Percentiles rank a stretch among this genome's conserved stretches.
These are phyloP conservation scores for Trametes villosa DNA, from an alignment of 768 basidiomycete genomes.

Conservation along the genomic window DNA sequence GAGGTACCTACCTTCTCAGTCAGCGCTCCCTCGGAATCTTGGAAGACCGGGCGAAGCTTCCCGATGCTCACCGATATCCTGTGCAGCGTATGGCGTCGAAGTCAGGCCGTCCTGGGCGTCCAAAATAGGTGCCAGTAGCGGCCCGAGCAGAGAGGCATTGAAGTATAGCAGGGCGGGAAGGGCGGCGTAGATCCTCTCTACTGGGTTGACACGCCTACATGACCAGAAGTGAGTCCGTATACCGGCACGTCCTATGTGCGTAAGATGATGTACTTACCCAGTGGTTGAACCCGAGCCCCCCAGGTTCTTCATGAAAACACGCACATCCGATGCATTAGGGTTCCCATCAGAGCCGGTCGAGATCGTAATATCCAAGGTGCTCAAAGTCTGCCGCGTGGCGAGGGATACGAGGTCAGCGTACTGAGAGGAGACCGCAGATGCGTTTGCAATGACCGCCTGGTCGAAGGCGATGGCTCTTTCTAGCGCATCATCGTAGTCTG, in stretches of 20 bases:
- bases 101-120: conserved; percentile 28
- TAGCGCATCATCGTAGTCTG: conserved; percentile 23
- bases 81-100: conserved; percentile 28
- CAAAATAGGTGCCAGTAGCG: conserved; percentile 33
- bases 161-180: conserved; percentile 36
- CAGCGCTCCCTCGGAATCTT: not conserved
- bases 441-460: conserved; percentile 25
- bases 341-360: conserved; percentile 13
- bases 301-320: conserved; percentile 23
- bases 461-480: conserved; percentile 28
- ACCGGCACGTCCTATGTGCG: not conserved
- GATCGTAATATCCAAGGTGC: conserved; percentile 33
- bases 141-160: conserved; percentile 34
- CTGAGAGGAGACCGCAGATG: conserved; percentile 24
- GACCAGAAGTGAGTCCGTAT: not conserved
- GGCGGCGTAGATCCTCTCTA: conserved; percentile 37
- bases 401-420: conserved; percentile 33
- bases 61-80: conserved; percentile 32
- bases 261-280: not conserved
- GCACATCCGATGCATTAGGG: conserved; percentile 30
- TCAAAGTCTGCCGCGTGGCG: conserved; percentile 31
- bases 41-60: too few relatives aligned
- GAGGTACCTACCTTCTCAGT: not conserved
- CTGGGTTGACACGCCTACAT: conserved; percentile 36
- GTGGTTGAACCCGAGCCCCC: not conserved